A percentile compares a stretch with the other conserved stretches of the same genome.
These are phyloP conservation scores for Akanthomyces lecanii DNA, from an alignment of 2,329 filamentous ascomycete genomes.

Conservation along the genomic window DNA sequence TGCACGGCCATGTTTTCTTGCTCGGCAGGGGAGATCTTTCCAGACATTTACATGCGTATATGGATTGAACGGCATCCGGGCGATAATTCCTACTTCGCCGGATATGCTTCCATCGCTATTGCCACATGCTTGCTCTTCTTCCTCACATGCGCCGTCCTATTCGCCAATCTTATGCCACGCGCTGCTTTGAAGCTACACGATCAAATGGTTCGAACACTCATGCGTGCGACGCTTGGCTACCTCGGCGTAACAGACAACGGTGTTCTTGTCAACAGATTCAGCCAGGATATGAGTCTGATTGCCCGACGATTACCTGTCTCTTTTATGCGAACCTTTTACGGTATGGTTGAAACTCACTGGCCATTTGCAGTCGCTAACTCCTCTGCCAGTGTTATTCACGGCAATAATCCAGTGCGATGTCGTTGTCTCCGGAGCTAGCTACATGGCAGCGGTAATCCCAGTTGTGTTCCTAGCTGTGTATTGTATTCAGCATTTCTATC, in stretches of 20 bases:
- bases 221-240: background rate
- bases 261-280: constrained; percentile 18
- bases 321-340: constrained; percentile 10
- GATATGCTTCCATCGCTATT: background rate
- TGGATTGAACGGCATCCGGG: background rate
- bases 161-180: background rate
- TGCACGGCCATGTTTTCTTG: background rate
- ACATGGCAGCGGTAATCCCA: constrained; percentile 27
- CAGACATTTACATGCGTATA: constrained; percentile 2
- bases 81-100: background rate
- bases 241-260: background rate
- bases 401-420: constrained; percentile 7
- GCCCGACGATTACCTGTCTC: constrained; percentile 21
- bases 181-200: background rate
- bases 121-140: background rate
- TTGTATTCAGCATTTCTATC: constrained; percentile 29
- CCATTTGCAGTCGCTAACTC: background rate
- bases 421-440: constrained; percentile 25
- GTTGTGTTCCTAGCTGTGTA: constrained; percentile 24
- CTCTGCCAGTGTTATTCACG: background rate
- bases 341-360: background rate
- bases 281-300: constrained; percentile 25
- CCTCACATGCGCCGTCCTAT: background rate
- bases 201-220: background rate
- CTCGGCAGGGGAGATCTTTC: background rate